Conservation (phyloP, 495 filamentous ascomycete species). For the Lindgomyces ingoldianus region DNA sequence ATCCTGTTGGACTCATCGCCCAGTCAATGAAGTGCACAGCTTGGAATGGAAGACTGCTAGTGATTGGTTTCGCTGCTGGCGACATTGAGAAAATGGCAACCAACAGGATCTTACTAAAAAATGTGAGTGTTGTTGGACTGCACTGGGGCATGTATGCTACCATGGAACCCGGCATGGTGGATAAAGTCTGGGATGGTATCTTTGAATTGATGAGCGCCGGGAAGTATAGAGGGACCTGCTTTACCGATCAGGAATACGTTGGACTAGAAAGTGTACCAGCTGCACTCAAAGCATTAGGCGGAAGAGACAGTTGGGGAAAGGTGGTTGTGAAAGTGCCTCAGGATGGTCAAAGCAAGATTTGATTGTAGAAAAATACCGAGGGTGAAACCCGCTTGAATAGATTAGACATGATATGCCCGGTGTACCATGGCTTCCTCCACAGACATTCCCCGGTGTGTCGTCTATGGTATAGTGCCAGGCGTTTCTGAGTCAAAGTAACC, state of each 20-base stretch:
- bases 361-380: not conserved
- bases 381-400: too few relatives aligned
- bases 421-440: too few relatives aligned
- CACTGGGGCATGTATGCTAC: slow-evolving; percentile 87
- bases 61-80: slow-evolving; percentile 89
- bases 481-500: too few relatives aligned
- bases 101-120: slow-evolving; percentile 92
- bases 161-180: slow-evolving; percentile 70
- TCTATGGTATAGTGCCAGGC: too few relatives aligned
- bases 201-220: slow-evolving; percentile 73
- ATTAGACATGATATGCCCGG: too few relatives aligned
- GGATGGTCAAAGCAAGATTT: slow-evolving; percentile 37
- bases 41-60: slow-evolving; percentile 85
- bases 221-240: slow-evolving; percentile 80
- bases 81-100: slow-evolving; percentile 87
- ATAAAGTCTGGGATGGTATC: slow-evolving; percentile 77
- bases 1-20: slow-evolving; percentile 86
- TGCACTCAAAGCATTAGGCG: slow-evolving; percentile 75
- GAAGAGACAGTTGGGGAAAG: slow-evolving; percentile 90
- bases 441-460: too few relatives aligned
- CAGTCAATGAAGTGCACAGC: slow-evolving; percentile 80
- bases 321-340: slow-evolving; percentile 89
- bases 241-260: slow-evolving; percentile 76
- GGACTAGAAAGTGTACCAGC: slow-evolving; percentile 77
- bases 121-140: slow-evolving; percentile 84